A percentile compares a stretch with the other conserved stretches of the same genome.
Evolutionary conservation across 805 yeast genomes (phyloP).

Genomic region (Sugiyamaella smithiae): DNA sequence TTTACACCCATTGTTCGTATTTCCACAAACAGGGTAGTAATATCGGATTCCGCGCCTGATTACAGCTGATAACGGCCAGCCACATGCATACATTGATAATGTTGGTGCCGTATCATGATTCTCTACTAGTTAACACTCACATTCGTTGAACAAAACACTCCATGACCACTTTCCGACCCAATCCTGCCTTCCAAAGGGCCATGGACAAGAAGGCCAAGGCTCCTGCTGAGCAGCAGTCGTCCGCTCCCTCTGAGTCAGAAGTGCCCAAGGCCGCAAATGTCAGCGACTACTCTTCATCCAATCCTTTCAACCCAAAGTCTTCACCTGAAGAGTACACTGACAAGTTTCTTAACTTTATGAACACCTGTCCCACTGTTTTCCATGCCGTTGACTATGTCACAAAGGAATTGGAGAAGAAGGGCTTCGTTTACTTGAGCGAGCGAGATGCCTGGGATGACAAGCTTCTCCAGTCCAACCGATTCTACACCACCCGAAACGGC

Average conservation of each 20-base stretch:
- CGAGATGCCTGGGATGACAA: slow-evolving; percentile 51
- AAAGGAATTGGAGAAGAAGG: slow-evolving; percentile 49
- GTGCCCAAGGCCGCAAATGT: not conserved
- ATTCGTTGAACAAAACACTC: no score
- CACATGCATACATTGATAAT: slow-evolving; percentile 1
- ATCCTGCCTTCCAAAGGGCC: slow-evolving; percentile 10
- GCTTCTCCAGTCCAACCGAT: slow-evolving; percentile 48
- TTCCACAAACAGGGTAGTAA: not conserved
- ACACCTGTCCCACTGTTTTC: slow-evolving; percentile 67
- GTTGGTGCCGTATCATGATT: slow-evolving; percentile 3
- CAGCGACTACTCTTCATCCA: slow-evolving; percentile 1
- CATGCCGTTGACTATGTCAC: slow-evolving; percentile 62
- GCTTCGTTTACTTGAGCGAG: slow-evolving; percentile 66
- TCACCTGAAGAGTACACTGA: slow-evolving; percentile 26
- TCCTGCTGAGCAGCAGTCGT: no score
- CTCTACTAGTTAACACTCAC: not conserved
- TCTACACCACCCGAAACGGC: slow-evolving; percentile 67
- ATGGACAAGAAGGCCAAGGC: not conserved
- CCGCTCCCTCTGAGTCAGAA: not conserved
- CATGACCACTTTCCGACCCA: slow-evolving; percentile 7
- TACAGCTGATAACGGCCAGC: slow-evolving; percentile 1
- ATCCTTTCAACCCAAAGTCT: slow-evolving; percentile 12
- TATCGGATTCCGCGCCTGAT: slow-evolving; percentile 2
- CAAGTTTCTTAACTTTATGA: slow-evolving; percentile 69
- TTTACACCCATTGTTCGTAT: no score